phyloP scores from a whole-genome alignment of 2,329 filamentous ascomycete genomes.

The Celoporthe dispersa region DNA sequence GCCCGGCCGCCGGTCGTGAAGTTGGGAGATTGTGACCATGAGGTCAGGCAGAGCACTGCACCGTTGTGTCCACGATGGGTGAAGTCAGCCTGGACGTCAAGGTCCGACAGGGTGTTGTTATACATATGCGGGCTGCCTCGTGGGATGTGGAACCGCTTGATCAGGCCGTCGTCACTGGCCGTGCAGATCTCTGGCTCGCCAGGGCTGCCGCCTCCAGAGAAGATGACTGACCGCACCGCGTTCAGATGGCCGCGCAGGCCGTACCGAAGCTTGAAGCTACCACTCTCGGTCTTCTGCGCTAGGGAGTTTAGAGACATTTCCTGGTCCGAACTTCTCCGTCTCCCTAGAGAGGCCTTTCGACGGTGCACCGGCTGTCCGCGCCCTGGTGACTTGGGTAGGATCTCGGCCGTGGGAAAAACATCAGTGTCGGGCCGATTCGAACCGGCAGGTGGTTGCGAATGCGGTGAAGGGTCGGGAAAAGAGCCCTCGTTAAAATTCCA shows the following conservation, averaged over 20 bases:
- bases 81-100: constrained; percentile 92
- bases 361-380: constrained; percentile 71
- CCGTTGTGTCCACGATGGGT: constrained; percentile 95
- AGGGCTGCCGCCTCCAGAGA: constrained; percentile 93
- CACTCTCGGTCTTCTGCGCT: constrained; percentile 67
- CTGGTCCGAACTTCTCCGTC: constrained; percentile 71
- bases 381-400: constrained; percentile 78
- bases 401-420: constrained; percentile 81
- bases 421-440: constrained; percentile 81
- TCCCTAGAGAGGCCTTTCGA: constrained; percentile 78
- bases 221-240: constrained; percentile 91
- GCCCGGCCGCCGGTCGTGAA: constrained; percentile 89
- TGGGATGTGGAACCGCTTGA: constrained; percentile 97
- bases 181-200: constrained; percentile 97
- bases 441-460: constrained; percentile 52
- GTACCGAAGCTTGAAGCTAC: constrained; percentile 90
- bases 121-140: constrained; percentile 64
- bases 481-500: constrained; percentile 92
- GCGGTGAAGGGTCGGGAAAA: constrained; percentile 59
- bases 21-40: constrained; percentile 84
- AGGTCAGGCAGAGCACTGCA: constrained; percentile 82
- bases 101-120: constrained; percentile 67
- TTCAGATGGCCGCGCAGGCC: constrained; percentile 91
- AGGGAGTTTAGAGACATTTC: constrained; percentile 57
- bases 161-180: constrained; percentile 89